phyloP scores from a whole-genome alignment of 306 rosid genomes.

The Heteromeles arbutifolia region DNA sequence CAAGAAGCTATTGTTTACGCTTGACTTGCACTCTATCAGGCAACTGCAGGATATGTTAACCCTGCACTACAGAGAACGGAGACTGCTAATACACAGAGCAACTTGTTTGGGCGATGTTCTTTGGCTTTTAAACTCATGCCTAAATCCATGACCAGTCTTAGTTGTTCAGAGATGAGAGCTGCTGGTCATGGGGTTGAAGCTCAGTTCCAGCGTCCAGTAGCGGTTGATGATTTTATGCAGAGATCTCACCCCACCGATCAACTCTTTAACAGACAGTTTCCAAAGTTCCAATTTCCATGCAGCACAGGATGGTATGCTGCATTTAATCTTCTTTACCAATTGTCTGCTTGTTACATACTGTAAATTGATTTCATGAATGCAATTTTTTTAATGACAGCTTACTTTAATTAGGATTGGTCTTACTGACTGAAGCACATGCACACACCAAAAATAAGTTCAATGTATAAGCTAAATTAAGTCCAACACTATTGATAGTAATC shows the following conservation, averaged over 20 bases:
- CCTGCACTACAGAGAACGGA: too few relatives aligned
- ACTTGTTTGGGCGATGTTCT: too few relatives aligned
- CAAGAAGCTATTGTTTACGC: too few relatives aligned
- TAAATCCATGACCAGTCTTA: too few relatives aligned
- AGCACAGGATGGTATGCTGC: conserved; percentile 70
- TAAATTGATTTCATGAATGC: neutral
- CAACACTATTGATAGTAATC: neutral
- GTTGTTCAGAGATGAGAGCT: too few relatives aligned
- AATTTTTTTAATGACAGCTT: neutral
- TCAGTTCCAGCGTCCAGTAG: conserved; percentile 82
- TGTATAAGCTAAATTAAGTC: neutral
- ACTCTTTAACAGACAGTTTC: conserved; percentile 64
- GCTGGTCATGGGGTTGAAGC: conserved; percentile 86
- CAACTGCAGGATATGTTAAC: too few relatives aligned
- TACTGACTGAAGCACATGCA: neutral
- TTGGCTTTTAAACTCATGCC: too few relatives aligned
- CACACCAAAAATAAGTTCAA: neutral
- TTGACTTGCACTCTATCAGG: too few relatives aligned
- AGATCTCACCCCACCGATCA: conserved; percentile 71
- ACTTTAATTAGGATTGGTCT: neutral
- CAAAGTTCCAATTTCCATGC: conserved; percentile 72
- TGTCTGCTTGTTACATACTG: neutral
- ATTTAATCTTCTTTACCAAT: conserved; percentile 6
- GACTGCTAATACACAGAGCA: too few relatives aligned
- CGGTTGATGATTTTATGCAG: conserved; percentile 97